Percentiles rank a stretch among this genome's conserved stretches.
Conservation (phyloP, 164 flowering plant species). For the Dillenia suffruticosa region DNA sequence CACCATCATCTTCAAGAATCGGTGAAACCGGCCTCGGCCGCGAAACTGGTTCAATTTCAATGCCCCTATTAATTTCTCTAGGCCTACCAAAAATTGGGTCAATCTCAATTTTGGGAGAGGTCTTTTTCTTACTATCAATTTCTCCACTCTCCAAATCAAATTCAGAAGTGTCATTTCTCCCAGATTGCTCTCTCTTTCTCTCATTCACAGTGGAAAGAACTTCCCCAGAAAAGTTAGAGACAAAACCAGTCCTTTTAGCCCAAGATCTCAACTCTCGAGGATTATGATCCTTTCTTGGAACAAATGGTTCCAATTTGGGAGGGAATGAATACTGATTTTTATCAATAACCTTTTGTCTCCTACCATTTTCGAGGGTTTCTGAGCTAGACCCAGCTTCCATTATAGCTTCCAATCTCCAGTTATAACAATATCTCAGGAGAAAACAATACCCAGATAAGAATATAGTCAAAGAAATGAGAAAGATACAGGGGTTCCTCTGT, state of each 20-base stretch:
- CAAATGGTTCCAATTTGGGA: slow-evolving; percentile 63
- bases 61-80: slow-evolving; percentile 20
- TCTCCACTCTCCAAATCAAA: slow-evolving; percentile 52
- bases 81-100: slow-evolving; percentile 69
- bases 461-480: no score
- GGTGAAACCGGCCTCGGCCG: slow-evolving; percentile 16
- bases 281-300: slow-evolving; percentile 55
- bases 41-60: slow-evolving; percentile 48
- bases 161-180: slow-evolving; percentile 17
- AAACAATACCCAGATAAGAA: no score
- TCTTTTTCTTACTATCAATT: slow-evolving; percentile 25
- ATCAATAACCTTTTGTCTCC: slow-evolving; percentile 20
- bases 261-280: slow-evolving; percentile 84
- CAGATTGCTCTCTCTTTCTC: slow-evolving; percentile 16
- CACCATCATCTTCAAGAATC: slow-evolving; percentile 23
- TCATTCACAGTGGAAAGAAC: slow-evolving; percentile 24
- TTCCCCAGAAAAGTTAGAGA: slow-evolving; percentile 64
- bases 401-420: slow-evolving; percentile 8
- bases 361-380: slow-evolving; percentile 20
- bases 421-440: no score
- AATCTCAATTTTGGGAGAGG: slow-evolving; percentile 71
- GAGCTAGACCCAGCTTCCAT: slow-evolving; percentile 75
- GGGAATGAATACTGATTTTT: slow-evolving; percentile 29
- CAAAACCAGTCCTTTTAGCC: slow-evolving; percentile 91
- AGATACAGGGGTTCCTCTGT: no score